Base-by-base conservation (phyloP, 108 stramenopile species). In the Cyclotella choctawhatcheeana region DNA sequence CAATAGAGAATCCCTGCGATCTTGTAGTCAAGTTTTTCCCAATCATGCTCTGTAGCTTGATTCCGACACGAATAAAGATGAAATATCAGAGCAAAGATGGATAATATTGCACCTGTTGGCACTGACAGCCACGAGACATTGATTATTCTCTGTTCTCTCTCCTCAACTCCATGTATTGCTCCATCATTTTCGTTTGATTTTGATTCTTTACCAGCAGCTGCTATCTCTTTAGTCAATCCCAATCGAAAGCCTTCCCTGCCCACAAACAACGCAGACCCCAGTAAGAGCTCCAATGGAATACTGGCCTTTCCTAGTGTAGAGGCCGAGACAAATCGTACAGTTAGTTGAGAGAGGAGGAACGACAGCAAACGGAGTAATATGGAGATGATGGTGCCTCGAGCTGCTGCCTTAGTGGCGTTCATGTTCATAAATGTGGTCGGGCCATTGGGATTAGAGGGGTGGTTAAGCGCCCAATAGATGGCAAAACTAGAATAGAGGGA, bases 201-300 rank as follows among this genome's bases (percentile, higher is more conserved):
- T 1, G 51, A 52, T 52, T 1, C 10, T 22, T 18, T 1, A 22
- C 22, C 10, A 22, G 30, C 78, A 52, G 51, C 44, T 16, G n/a
- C n/a, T n/a, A 76, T 40, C 27, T 84, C 87, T 37, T 81, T 81
- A 17, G 86, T 88, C 43, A 92, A 76, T 2, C 84, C 90, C 52
- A 97, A 66, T 14, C 96, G 93, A 78, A 94, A 93, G 17, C 93
- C 93, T 75, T 97, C 96, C 10, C 96, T 76, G 61, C 91, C 89
- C 13, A 97, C 64, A 76, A 95, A 97, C 12, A 95, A 73, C 4
- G 86, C 69, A 13, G 90, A 92, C 0, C 88, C 83, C 37, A 92
- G 64, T 1, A 92, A 47, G 21, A 97, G 64, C 63, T 97, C 96
- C 58, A 97, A 64, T 33, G 84, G 87, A 51, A 96, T 86, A 6